phyloP scores from a whole-genome alignment of 2,329 filamentous ascomycete genomes.

The Sporothrix brunneoviolacea region DNA sequence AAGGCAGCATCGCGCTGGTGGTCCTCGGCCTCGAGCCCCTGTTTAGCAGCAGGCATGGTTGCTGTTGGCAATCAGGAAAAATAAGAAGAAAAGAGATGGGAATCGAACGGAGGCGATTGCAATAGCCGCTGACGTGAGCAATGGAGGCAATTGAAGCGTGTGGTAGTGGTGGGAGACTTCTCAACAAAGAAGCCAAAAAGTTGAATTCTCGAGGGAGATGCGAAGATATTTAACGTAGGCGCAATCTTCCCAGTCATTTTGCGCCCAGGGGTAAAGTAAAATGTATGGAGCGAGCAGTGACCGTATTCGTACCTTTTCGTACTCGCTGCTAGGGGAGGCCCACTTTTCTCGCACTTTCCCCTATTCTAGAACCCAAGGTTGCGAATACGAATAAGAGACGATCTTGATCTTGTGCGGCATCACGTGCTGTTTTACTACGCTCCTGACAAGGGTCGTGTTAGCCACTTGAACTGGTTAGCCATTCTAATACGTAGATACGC shows the following conservation, averaged over 20 bases:
- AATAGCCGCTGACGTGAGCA: too few relatives aligned
- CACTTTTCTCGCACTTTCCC: constrained; percentile 1
- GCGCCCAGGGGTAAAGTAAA: constrained; percentile 13
- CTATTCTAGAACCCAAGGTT: constrained; percentile 6
- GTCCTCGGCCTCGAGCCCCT: constrained; percentile 69
- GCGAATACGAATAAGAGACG: constrained; percentile 20
- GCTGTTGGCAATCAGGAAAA: neutral
- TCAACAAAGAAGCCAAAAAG: neutral
- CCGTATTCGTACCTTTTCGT: constrained; percentile 4
- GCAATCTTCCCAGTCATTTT: constrained; percentile 4
- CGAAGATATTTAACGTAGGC: constrained; percentile 9
- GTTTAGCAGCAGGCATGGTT: constrained; percentile 13
- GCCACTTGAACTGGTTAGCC: neutral
- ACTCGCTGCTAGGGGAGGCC: neutral
- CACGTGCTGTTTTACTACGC: too few relatives aligned
- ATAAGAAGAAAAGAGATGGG: neutral
- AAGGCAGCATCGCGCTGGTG: constrained; percentile 82
- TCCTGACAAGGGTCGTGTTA: too few relatives aligned
- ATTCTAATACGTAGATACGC: neutral
- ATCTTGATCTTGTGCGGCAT: neutral
- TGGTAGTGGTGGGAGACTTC: neutral
- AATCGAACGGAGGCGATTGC: neutral
- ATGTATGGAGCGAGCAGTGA: neutral
- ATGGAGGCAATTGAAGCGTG: neutral
- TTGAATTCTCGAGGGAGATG: neutral